Evolutionary conservation across 192 early-diverging fungal genomes (phyloP), one percentile per base, ranked within the genome.

Genomic region (Rhizoclosmatium sp.): DNA sequence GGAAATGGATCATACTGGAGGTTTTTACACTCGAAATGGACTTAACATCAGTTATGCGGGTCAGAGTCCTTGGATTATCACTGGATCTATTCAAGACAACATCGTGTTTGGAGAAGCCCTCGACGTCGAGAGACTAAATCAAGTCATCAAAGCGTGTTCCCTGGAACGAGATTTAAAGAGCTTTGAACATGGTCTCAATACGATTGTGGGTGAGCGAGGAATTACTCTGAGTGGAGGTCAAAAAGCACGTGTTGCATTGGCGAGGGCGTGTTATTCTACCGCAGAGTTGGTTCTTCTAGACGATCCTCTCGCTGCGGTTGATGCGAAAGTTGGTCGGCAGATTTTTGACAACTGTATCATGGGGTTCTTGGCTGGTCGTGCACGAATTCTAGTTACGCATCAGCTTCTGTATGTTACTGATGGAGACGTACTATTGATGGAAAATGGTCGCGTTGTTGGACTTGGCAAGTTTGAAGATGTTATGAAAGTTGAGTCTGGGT

Each of bases 261-360:
- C 86, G n/a, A 42, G 86, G 39, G 68, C 83, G 21, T n/a, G 93
- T 19, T 95, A 94, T 78, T 89, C 85, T 1, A 61, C 85, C 69
- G 88, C 89, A 31, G 93, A 94, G 40, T 90, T 93, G 67, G 86
- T 90, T 65, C 79, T 93, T 10, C 86, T 92, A 47, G 54, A 90
- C 74, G 97, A 96, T 79, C 92, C 93, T n/a, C 78, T 95, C 2
- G 87, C 89, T 21, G 92, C 92, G 3, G 92, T 93, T 0, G 92
- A 93, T 68, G 83, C 87, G 2, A 87, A 89, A 59, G 91, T 92
- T 61, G 88, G 86, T 14, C 76, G 86, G 3, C 88, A 90, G 71
- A 92, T 93, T 47, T 82, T 93, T 59, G 90, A 93, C 72, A 80
- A 89, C 56, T 86, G 87, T 51, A 84, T 93, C 67, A 80, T 85